Conservation (phyloP, 2,329 filamentous ascomycete genomes). For the Neopestalotiopsis sp. region DNA sequence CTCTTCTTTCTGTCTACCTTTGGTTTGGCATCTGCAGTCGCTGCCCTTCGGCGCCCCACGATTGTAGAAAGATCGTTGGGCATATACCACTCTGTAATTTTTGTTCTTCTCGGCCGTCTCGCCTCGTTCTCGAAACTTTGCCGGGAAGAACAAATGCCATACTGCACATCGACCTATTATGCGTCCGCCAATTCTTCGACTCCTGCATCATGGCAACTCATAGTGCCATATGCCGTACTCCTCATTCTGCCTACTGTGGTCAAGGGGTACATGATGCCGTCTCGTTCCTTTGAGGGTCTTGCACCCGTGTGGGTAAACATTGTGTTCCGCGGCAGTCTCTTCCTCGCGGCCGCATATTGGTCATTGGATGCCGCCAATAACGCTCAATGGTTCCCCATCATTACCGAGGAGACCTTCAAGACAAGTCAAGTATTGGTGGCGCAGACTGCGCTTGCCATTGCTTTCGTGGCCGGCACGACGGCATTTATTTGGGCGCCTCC, state of each 20-base stretch:
- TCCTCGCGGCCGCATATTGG: conserved; percentile 85
- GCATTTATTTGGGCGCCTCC: conserved; percentile 88
- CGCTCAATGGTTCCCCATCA: conserved; percentile 73
- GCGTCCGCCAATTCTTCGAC: conserved; percentile 90
- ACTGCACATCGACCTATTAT: conserved; percentile 94
- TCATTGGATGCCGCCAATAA: conserved; percentile 88
- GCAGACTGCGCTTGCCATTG: conserved; percentile 79
- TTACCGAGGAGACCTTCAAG: conserved; percentile 71
- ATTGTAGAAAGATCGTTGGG: conserved; percentile 75
- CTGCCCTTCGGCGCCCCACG: conserved; percentile 75
- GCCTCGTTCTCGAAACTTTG: conserved; percentile 91
- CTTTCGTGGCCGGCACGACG: conserved; percentile 82
- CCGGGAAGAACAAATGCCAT: conserved; percentile 98
- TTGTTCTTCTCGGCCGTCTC: conserved; percentile 78
- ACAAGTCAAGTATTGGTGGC: conserved; percentile 77
- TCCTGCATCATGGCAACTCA: conserved; percentile 87
- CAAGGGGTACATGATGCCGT: conserved; percentile 80
- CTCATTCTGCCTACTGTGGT: conserved; percentile 75
- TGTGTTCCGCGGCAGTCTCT: conserved; percentile 76
- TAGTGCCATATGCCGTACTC: conserved; percentile 78
- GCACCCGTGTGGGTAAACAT: conserved; percentile 85
- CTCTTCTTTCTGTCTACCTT: conserved; percentile 92
- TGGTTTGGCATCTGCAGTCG: conserved; percentile 74
- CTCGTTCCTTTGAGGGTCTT: conserved; percentile 85
- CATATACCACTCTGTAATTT: conserved; percentile 83